Conservation (phyloP, 441 rosid genomes). For the Gossypium davidsonii region DNA sequence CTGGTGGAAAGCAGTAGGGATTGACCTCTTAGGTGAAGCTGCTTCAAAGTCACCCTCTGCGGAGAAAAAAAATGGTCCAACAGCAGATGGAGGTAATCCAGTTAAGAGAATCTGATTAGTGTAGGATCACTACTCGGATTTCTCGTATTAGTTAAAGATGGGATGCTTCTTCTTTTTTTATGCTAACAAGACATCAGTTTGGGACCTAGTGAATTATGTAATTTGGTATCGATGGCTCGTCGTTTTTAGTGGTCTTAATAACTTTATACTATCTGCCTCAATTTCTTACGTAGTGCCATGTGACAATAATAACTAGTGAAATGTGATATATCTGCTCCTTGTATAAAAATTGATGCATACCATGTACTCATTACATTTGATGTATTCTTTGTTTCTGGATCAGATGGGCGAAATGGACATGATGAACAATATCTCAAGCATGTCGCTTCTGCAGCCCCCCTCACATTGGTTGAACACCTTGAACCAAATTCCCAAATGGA, state of each 20-base stretch:
- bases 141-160: slow-evolving; percentile 6
- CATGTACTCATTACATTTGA: slow-evolving; percentile 2
- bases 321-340: background rate
- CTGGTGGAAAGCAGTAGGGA: slow-evolving; percentile 52
- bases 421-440: slow-evolving; percentile 26
- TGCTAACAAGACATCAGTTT: background rate
- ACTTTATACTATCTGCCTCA: background rate
- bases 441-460: slow-evolving; percentile 18
- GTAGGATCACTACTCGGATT: slow-evolving; percentile 16
- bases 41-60: slow-evolving; percentile 25
- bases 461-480: slow-evolving; percentile 25
- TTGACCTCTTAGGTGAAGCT: slow-evolving; percentile 22
- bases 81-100: slow-evolving; percentile 21
- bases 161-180: background rate
- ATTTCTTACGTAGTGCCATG: background rate
- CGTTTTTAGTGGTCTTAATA: background rate
- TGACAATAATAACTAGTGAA: background rate
- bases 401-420: slow-evolving; percentile 39
- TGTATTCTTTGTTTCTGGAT: slow-evolving; percentile 19
- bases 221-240: background rate
- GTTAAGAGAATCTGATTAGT: slow-evolving; percentile 11
- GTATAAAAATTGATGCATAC: background rate
- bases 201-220: background rate
- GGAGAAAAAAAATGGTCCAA: slow-evolving; percentile 24
- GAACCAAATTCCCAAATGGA: slow-evolving; percentile 50